These are phyloP conservation scores for Podospora sp. DNA, from an alignment of 495 filamentous ascomycete species.

Conservation along the genomic window DNA sequence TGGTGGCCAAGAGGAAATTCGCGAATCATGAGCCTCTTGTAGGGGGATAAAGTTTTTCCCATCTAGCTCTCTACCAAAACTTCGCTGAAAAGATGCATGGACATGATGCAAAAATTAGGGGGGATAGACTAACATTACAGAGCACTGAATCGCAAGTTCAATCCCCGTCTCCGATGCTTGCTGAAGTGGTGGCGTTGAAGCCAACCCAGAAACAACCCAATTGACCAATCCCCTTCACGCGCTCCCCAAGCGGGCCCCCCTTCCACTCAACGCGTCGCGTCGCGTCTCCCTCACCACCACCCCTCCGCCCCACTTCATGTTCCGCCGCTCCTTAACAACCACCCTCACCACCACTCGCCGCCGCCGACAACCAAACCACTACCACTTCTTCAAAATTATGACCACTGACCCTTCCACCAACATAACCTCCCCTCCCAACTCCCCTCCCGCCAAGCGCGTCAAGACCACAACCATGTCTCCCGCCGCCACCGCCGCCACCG, in stretches of 20 bases:
- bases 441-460: constrained; percentile 52
- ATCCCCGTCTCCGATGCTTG: too few relatives aligned
- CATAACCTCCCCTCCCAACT: constrained; percentile 46
- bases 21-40: too few relatives aligned
- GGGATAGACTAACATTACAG: background rate
- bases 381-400: constrained; percentile 48
- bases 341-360: constrained; percentile 14
- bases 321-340: background rate
- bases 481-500: constrained; percentile 14
- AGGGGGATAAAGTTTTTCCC: too few relatives aligned
- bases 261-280: constrained; percentile 17
- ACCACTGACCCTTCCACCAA: constrained; percentile 50
- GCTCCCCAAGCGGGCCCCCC: background rate
- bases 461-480: constrained; percentile 39
- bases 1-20: too few relatives aligned
- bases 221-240: constrained; percentile 13
- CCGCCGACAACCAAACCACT: background rate
- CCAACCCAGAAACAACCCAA: background rate
- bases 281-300: background rate
- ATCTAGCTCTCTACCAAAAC: too few relatives aligned
- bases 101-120: too few relatives aligned
- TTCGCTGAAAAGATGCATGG: too few relatives aligned
- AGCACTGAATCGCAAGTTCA: background rate
- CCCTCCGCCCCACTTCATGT: background rate
- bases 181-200: too few relatives aligned